Conservation (phyloP, 345 rosid genomes). For the Diplotaxis tenuifolia region DNA sequence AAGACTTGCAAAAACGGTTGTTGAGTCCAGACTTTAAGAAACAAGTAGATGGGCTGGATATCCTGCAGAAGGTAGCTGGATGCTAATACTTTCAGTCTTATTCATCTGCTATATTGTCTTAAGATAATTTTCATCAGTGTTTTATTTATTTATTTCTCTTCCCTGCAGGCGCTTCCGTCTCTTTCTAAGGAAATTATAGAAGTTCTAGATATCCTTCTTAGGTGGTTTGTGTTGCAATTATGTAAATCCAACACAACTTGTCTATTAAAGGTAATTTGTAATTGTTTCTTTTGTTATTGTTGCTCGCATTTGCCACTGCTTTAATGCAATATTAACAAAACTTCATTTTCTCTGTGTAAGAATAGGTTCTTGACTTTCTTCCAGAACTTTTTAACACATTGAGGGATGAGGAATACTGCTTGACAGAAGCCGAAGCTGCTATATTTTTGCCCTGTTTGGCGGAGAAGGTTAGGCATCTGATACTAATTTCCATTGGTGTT, state of each 20-base stretch:
- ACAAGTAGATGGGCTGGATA: slow-evolving; percentile 97
- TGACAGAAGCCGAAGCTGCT: slow-evolving; percentile 97
- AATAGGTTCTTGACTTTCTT: slow-evolving; percentile 91
- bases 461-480: slow-evolving; percentile 64
- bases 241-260: slow-evolving; percentile 96
- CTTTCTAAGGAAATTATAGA: slow-evolving; percentile 68
- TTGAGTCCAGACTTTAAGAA: slow-evolving; percentile 83
- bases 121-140: slow-evolving; percentile 8
- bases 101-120: not conserved
- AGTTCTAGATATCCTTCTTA: slow-evolving; percentile 82
- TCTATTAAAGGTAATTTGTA: slow-evolving; percentile 68
- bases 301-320: not conserved
- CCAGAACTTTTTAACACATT: slow-evolving; percentile 83
- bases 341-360: slow-evolving; percentile 29
- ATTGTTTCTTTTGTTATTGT: slow-evolving; percentile 17
- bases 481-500: slow-evolving; percentile 5
- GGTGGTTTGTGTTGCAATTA: slow-evolving; percentile 92
- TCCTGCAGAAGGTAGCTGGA: slow-evolving; percentile 77
- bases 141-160: not conserved
- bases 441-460: slow-evolving; percentile 91
- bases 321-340: slow-evolving; percentile 8
- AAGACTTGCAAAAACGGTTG: slow-evolving; percentile 84
- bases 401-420: slow-evolving; percentile 65
- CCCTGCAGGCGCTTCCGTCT: slow-evolving; percentile 76
- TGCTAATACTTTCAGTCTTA: slow-evolving; percentile 12